Conservation (phyloP, 1,284 basidiomycete genomes). For the Ustilago hordei region DNA sequence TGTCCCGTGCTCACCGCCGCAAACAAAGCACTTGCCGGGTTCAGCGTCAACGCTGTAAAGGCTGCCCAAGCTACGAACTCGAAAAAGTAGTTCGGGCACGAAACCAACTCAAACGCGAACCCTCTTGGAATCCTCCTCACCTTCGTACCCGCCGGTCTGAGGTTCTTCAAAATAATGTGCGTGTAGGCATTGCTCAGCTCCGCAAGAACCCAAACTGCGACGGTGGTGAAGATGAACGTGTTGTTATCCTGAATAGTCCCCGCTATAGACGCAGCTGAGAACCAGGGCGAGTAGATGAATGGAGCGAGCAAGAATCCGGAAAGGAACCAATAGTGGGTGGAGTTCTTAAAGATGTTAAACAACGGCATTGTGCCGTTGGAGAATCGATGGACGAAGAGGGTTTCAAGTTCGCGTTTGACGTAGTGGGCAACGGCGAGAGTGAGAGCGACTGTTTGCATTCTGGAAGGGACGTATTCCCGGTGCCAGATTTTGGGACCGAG, state of each 20-base stretch:
- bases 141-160: constrained; percentile 84
- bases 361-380: constrained; percentile 94
- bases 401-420: constrained; percentile 91
- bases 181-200: constrained; percentile 88
- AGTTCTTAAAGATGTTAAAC: constrained; percentile 86
- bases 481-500: constrained; percentile 78
- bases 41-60: constrained; percentile 79
- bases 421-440: constrained; percentile 87
- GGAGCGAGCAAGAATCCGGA: constrained; percentile 73
- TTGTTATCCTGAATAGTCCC: constrained; percentile 79
- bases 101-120: constrained; percentile 82
- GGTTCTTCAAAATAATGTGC: constrained; percentile 83
- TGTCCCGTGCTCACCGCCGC: constrained; percentile 77
- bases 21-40: constrained; percentile 79
- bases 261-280: constrained; percentile 78
- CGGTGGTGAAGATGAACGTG: constrained; percentile 78
- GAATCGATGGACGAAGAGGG: constrained; percentile 85
- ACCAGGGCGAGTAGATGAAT: constrained; percentile 69
- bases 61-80: constrained; percentile 82
- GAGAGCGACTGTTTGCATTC: constrained; percentile 85
- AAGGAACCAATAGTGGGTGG: constrained; percentile 75
- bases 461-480: constrained; percentile 77
- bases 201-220: constrained; percentile 80
- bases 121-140: constrained; percentile 85
- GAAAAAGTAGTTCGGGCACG: constrained; percentile 95